These are phyloP conservation scores for Botrytis sinoallii DNA, from an alignment of 2,329 filamentous ascomycete genomes.

Conservation along the genomic window DNA sequence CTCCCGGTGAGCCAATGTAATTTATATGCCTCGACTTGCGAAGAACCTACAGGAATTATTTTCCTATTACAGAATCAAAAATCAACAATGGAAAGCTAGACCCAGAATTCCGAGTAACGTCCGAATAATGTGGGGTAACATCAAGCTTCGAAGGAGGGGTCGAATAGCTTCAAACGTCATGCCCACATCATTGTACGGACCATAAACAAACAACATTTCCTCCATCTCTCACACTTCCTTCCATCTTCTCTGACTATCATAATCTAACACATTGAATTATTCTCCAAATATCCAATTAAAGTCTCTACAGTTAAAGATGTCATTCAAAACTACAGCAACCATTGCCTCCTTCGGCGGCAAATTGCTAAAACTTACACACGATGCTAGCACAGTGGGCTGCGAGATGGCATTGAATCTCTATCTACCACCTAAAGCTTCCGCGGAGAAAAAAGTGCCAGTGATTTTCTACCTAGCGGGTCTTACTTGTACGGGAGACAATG, in stretches of 20 bases:
- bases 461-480: conserved; percentile 92
- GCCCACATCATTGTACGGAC: conserved; percentile 11
- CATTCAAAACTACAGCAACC: conserved; percentile 83
- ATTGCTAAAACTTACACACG: conserved; percentile 89
- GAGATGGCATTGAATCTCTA: conserved; percentile 93
- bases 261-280: not conserved
- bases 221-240: not conserved
- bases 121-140: conserved; percentile 18
- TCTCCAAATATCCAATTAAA: not conserved
- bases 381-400: conserved; percentile 73
- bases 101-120: conserved; percentile 11
- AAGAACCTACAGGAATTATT: not conserved
- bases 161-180: conserved; percentile 32
- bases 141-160: conserved; percentile 28
- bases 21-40: not conserved
- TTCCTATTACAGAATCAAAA: conserved; percentile 9
- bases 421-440: conserved; percentile 68
- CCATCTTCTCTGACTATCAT: not conserved
- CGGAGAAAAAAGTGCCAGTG: conserved; percentile 60
- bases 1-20: not conserved
- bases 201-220: not conserved
- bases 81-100: not conserved
- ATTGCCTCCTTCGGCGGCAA: conserved; percentile 92
- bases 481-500: conserved; percentile 90
- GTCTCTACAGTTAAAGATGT: conserved; percentile 51